Conservation (phyloP, 805 yeast genomes). For the Candida succiphila region DNA sequence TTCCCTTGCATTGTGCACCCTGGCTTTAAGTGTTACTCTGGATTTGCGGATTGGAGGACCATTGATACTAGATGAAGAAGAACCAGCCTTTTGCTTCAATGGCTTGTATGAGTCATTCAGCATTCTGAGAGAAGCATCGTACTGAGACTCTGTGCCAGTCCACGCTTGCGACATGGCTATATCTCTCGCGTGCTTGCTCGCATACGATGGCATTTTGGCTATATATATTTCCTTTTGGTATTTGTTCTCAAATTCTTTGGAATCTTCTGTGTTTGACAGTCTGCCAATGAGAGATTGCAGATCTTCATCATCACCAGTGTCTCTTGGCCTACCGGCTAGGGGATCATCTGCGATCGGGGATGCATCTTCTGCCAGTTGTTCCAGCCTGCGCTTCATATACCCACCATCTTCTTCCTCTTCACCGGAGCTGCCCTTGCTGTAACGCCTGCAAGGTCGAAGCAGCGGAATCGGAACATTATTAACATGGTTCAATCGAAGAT, state of each 20-base stretch:
- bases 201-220: slow-evolving; percentile 32
- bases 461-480: no score
- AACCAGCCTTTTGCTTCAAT: slow-evolving; percentile 7
- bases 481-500: no score
- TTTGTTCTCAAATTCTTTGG: slow-evolving; percentile 23
- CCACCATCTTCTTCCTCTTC: slow-evolving; percentile 8
- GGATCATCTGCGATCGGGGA: slow-evolving; percentile 24
- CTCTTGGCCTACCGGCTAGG: slow-evolving; percentile 19
- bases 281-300: slow-evolving; percentile 14
- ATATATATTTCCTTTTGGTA: slow-evolving; percentile 31
- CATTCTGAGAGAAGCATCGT: slow-evolving; percentile 45
- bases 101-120: slow-evolving; percentile 41
- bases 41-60: slow-evolving; percentile 7
- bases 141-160: slow-evolving; percentile 42
- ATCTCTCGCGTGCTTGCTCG: slow-evolving; percentile 33
- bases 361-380: slow-evolving; percentile 34
- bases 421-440: no score
- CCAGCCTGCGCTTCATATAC: slow-evolving; percentile 25
- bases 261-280: slow-evolving; percentile 18
- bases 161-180: slow-evolving; percentile 46
- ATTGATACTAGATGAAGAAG: background rate
- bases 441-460: no score
- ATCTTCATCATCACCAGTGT: slow-evolving; percentile 14
- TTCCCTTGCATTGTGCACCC: slow-evolving; percentile 56
- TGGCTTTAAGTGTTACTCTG: slow-evolving; percentile 17